Evolutionary conservation across 306 rosid species (phyloP), one percentile per base, ranked within the genome.

Genomic region (Rosa rugosa): DNA sequence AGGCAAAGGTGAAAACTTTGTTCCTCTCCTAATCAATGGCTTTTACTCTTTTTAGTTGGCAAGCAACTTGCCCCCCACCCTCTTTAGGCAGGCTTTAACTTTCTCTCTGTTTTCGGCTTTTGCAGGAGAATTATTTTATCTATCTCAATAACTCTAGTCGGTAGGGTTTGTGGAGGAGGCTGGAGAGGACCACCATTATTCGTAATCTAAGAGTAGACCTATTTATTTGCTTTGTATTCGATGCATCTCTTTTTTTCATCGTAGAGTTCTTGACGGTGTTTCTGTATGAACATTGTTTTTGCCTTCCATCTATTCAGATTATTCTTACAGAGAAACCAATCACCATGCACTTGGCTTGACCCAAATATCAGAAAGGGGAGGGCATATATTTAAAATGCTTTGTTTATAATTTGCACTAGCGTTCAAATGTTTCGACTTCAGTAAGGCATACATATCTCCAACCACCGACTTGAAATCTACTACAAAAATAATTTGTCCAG

Each of bases 1-100:
- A 79, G 83, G 80, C 42, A 80, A 86, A 90, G 94, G 89, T 82
- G 71, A 84, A 70, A 76, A 82, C 54, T 40, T 70, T 63, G 57
- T 74, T 82, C 73, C 94, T 88, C 90, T 87, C 67, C 86, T 27
- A 62, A 31, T 62, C 68, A 62, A 62, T 62, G 64, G 7, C 38
- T 13, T 18, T 1, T 63, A 42, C 36, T 8, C 84, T 75, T 83
- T 80, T 45, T 46, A 5, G 68, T 45, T 71, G 73, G 62, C 25
- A 16, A 36, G 13, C 75, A 72, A 41, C 25, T 11, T 2, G 27
- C n/a, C n/a, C n/a, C 64, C 65, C 13, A 31, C 36, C 53, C 14
- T 18, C 42, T 65, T 68, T 18, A 0, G 57, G 51, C 34, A 71
- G 57, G 49, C 63, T 22, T 34, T 23, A 76, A 71, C 72, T 56